These are phyloP conservation scores for Isochrysis galbana DNA, from an alignment of 78 protist genomes.

Conservation along the genomic window DNA sequence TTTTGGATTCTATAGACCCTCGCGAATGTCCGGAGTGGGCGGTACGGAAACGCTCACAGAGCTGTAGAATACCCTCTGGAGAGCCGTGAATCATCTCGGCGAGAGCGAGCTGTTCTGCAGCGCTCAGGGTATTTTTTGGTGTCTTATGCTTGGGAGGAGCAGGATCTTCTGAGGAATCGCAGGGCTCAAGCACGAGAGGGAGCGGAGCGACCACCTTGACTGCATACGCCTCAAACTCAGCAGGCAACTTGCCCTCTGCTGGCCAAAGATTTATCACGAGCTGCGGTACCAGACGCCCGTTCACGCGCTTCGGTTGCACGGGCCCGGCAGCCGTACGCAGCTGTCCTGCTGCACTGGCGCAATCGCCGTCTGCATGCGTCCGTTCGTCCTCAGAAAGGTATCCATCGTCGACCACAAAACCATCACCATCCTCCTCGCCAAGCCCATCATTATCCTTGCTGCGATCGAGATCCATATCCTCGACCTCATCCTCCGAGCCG, in stretches of 20 bases:
- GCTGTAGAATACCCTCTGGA: not conserved
- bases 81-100: not conserved
- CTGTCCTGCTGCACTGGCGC: not conserved
- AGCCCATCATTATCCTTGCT: not conserved
- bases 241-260: not conserved
- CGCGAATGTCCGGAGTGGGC: not conserved
- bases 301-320: not conserved
- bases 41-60: not conserved
- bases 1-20: not conserved
- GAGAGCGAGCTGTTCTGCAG: not conserved
- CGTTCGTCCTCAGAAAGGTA: not conserved
- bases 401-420: not conserved
- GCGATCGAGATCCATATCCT: not conserved
- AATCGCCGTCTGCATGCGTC: no score
- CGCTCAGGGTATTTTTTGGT: no score
- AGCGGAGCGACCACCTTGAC: not conserved
- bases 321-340: not conserved
- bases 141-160: no score
- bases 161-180: no score
- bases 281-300: not conserved
- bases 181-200: not conserved
- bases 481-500: not conserved
- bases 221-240: not conserved
- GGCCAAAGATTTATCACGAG: not conserved
- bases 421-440: not conserved